These are phyloP conservation scores for Serpula lacrymans DNA, from an alignment of 768 basidiomycete species.

Conservation along the genomic window DNA sequence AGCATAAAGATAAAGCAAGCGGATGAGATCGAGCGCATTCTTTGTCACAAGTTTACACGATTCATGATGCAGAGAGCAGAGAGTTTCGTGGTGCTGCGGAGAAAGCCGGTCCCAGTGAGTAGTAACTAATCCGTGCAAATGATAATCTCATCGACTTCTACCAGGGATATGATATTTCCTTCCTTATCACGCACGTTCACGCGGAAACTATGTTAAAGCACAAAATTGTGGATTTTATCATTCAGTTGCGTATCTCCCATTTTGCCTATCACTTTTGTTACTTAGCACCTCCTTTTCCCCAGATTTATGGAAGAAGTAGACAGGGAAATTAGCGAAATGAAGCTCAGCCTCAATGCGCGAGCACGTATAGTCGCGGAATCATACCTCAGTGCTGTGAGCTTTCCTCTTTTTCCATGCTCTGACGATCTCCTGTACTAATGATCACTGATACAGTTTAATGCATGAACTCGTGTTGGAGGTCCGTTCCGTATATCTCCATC, in stretches of 20 bases:
- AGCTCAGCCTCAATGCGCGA: slow-evolving; percentile 91
- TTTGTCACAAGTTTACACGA: slow-evolving; percentile 97
- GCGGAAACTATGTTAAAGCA: slow-evolving; percentile 99
- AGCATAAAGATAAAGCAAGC: slow-evolving; percentile 99
- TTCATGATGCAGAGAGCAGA: slow-evolving; percentile 99
- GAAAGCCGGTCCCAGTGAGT: slow-evolving; percentile 86
- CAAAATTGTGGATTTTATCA: slow-evolving; percentile 99
- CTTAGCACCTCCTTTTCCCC: slow-evolving; percentile 6
- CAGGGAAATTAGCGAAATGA: slow-evolving; percentile 99
- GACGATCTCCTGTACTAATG: background rate
- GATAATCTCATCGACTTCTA: slow-evolving; percentile 3
- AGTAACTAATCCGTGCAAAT: slow-evolving; percentile 5
- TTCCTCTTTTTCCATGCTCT: background rate
- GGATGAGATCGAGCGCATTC: slow-evolving; percentile 95
- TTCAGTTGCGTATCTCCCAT: slow-evolving; percentile 64
- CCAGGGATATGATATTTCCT: slow-evolving; percentile 98
- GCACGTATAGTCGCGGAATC: slow-evolving; percentile 98
- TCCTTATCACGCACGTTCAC: slow-evolving; percentile 96
- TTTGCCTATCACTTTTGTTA: background rate
- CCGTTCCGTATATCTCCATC: no score
- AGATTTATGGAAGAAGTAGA: slow-evolving; percentile 99
- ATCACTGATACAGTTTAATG: slow-evolving; percentile 19
- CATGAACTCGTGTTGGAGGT: no score
- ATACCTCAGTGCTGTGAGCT: slow-evolving; percentile 85
- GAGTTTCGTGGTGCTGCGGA: slow-evolving; percentile 91